phyloP scores from a whole-genome alignment of 2,329 filamentous ascomycete species.

The Aspergillus tanneri region DNA sequence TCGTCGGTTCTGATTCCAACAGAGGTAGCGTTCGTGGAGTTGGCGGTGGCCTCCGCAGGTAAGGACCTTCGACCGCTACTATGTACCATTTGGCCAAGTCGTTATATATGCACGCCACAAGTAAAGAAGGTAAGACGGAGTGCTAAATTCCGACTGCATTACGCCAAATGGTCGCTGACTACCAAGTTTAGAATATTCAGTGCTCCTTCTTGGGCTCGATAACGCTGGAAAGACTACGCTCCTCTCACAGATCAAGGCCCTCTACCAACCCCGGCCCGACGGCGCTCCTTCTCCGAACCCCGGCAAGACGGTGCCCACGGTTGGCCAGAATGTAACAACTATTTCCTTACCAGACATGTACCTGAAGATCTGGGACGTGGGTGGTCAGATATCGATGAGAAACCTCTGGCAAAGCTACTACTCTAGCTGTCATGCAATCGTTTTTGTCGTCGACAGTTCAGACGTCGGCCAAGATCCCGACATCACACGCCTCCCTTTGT shows the following conservation, averaged over 20 bases:
- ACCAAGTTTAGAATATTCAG: conserved; percentile 74
- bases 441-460: conserved; percentile 95
- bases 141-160: background rate
- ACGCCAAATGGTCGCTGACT: background rate
- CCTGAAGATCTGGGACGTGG: conserved; percentile 97
- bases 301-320: conserved; percentile 87
- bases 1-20: conserved; percentile 15
- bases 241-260: conserved; percentile 90
- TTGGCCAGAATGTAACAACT: conserved; percentile 94
- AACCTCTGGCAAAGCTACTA: conserved; percentile 97
- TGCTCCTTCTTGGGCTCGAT: conserved; percentile 93
- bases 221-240: conserved; percentile 98
- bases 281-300: conserved; percentile 55
- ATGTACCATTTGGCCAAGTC: conserved; percentile 98
- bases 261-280: conserved; percentile 59
- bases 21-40: conserved; percentile 18
- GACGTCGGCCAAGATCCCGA: conserved; percentile 80
- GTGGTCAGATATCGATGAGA: conserved; percentile 84
- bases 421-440: conserved; percentile 87
- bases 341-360: conserved; percentile 92
- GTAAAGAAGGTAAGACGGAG: conserved; percentile 75
- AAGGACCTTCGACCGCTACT: conserved; percentile 26
- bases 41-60: conserved; percentile 20
- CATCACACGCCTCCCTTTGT: conserved; percentile 51
- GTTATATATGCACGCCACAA: conserved; percentile 90